phyloP scores from a whole-genome alignment of 1,284 basidiomycete genomes.

The Ceratobasidium sp. region DNA sequence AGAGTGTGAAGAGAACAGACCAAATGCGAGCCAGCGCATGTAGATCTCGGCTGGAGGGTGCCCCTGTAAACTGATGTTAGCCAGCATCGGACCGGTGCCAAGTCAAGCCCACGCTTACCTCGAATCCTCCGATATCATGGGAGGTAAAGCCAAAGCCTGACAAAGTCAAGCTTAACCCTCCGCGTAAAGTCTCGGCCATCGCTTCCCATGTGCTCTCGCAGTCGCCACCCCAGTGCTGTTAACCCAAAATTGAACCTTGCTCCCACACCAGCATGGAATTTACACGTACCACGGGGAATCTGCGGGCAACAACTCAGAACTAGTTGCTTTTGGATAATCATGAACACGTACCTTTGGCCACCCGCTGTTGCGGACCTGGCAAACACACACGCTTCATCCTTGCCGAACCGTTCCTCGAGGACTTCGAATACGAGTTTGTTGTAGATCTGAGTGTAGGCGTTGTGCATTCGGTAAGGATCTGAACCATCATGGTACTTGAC shows the following conservation, averaged over 20 bases:
- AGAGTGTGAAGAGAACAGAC: conserved; percentile 76
- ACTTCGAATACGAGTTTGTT: conserved; percentile 77
- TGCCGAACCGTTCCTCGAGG: conserved; percentile 69
- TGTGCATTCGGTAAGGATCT: conserved; percentile 75
- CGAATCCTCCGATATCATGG: conserved; percentile 82
- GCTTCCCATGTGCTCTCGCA: conserved; percentile 83
- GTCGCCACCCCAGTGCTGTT: conserved; percentile 79
- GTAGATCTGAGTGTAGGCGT: conserved; percentile 71
- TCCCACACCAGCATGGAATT: conserved; percentile 1
- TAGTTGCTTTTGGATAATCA: background rate
- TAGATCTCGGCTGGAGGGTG: conserved; percentile 77
- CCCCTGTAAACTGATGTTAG: conserved; percentile 58
- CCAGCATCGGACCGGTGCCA: background rate
- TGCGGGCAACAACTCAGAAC: conserved; percentile 44
- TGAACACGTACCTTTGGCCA: conserved; percentile 67
- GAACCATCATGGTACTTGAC: conserved; percentile 76
- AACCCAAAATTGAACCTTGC: conserved; percentile 50
- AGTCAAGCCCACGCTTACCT: conserved; percentile 56
- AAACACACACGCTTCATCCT: conserved; percentile 76
- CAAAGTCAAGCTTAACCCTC: conserved; percentile 71
- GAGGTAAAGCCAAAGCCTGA: conserved; percentile 80
- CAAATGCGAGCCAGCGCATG: conserved; percentile 70
- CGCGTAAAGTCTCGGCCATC: conserved; percentile 79
- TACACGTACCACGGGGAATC: conserved; percentile 59
- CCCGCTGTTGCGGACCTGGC: conserved; percentile 74